Evolutionary conservation across 2,329 filamentous ascomycete species (phyloP), one percentile per base, ranked within the genome.

Genomic region (Fusarium albosuccineum): DNA sequence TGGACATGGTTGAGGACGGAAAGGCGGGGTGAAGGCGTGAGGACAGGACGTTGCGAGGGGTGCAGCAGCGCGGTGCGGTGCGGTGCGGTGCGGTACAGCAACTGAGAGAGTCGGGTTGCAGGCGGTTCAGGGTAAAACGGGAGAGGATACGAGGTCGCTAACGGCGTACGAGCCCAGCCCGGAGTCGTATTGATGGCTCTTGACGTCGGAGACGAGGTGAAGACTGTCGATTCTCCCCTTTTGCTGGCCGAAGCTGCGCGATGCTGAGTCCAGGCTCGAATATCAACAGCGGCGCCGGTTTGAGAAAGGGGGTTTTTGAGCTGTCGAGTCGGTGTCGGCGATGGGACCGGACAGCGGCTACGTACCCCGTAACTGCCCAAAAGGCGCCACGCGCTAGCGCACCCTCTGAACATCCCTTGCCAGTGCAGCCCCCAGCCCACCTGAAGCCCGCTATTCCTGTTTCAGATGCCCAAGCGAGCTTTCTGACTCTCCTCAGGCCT

Each of bases 1-100:
- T 87, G 72, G 86, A 87, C 85, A 87, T 88, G 75, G 73, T 80
- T 71, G 70, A 60, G 22, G 22, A 22, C 22, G 22, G 22, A 22
- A 22, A 22, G 22, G 22, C 22, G 22, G 22, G 22, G 22, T 22
- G 22, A 22, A 22, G 22, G 22, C 22, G 22, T 22, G 22, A 22
- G 22, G 22, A 5, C 22, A 22, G 22, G 22, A 22, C 22, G 22
- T 22, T 22, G 22, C 22, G 22, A 22, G 22, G 22, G 22, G 22
- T 22, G 22, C 22, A 22, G 22, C 22, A 22, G 22, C 22, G 22
- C 22, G 22, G 22, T 22, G 22, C 22, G 22, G 22, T 22, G 22
- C 3, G 22, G 22, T 22, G 22, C 3, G 22, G 22, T 22, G 22
- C 22, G 22, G 4, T 22, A 22, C 22, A 22, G 22, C 22, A 22